Base-by-base conservation (phyloP, 2,329 filamentous ascomycete species). In the Xylariaceae sp. region DNA sequence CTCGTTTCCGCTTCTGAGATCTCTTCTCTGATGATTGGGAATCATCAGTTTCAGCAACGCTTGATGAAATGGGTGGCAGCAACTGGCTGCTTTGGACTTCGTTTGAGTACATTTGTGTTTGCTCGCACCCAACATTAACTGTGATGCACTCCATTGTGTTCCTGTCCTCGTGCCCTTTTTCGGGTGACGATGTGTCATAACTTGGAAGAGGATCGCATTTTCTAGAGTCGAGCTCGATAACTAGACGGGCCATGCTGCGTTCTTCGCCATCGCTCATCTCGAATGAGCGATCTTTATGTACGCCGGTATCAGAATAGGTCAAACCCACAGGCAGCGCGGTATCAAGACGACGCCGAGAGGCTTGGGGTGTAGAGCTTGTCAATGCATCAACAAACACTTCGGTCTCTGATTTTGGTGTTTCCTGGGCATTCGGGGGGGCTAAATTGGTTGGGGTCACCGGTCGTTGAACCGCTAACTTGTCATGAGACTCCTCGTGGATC, bases 311-410 rank as follows among this genome's bases (percentile, higher is more conserved):
- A 3, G 26, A 48, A 20, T 51, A 32, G 11, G n/a, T 18, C 45
- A 41, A 9, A 35, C 51, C 48, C 29, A 37, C 21, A 10, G 21
- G 24, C 27, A 50, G 55, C 10, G 35, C 18, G 2, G 11, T 35
- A 21, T 51, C 58, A 57, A 49, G 71, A 43, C 55, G 64, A 60
- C 55, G 62, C 23, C 32, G 68, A 15, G 66, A 70, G 11, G 62
- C 64, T 18, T 66, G 61, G 3, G 61, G 64, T 24, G 67, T 54
- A 6, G 77, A 78, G 49, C 76, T 81, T 27, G 71, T 76, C 36
- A 70, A 71, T 10, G 78, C 79, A 64, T 83, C 80, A 32, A 80
- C 73, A 60, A 77, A 81, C 16, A 75, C 73, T n/a, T 81, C 75
- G 5, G 72, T 70, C 16, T 72, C 75, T 2, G 75, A 77, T 43